Conservation (phyloP, 202 grass and related monocot species). For the Setaria viridis region DNA sequence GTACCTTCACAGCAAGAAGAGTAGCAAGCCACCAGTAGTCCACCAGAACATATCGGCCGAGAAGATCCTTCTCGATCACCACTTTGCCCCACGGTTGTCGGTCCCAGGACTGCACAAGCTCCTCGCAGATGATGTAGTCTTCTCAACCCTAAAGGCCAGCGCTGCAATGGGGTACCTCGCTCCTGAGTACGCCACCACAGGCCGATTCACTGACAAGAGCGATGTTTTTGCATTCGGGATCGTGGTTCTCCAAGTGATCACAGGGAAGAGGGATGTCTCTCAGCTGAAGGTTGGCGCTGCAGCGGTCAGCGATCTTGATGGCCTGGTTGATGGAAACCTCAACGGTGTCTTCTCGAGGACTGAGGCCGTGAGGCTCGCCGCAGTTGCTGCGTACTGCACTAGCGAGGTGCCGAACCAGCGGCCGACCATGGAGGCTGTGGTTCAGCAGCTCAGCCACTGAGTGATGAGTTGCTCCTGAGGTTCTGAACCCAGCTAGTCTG, state of each 20-base stretch:
- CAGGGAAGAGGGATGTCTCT: constrained; percentile 65
- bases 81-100: constrained; percentile 62
- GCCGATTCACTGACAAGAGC: constrained; percentile 94
- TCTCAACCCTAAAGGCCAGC: constrained; percentile 86
- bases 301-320: constrained; percentile 43
- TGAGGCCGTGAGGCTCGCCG: constrained; percentile 62
- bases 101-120: constrained; percentile 87
- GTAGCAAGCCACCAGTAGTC: constrained; percentile 72
- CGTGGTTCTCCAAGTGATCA: constrained; percentile 77
- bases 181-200: constrained; percentile 68
- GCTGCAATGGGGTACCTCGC: constrained; percentile 95
- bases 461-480: constrained; percentile 21
- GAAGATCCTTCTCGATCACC: constrained; percentile 81
- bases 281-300: constrained; percentile 41
- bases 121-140: constrained; percentile 82
- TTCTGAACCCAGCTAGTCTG: constrained; percentile 13
- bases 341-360: constrained; percentile 54
- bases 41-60: constrained; percentile 95
- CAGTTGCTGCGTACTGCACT: constrained; percentile 58
- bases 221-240: constrained; percentile 88
- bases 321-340: constrained; percentile 62
- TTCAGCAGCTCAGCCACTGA: constrained; percentile 60
- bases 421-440: constrained; percentile 70
- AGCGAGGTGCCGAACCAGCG: constrained; percentile 64
- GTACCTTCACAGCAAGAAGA: constrained; percentile 77